These are phyloP conservation scores for Angomonas desouzai DNA, from an alignment of 208 protist genomes.

Conservation along the genomic window DNA sequence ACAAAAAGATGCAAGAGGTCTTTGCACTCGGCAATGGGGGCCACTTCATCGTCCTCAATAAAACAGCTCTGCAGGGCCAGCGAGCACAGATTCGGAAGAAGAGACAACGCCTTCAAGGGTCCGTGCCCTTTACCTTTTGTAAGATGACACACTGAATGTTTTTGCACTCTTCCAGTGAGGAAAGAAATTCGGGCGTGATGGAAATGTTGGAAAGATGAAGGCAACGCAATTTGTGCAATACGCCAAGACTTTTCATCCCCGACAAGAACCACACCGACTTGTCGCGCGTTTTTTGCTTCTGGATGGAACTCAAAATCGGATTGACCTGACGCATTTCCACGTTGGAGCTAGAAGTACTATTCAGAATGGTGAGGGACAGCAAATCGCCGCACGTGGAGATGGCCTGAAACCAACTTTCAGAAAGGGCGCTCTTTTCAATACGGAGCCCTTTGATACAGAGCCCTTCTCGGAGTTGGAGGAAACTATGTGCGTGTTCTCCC, in stretches of 20 bases:
- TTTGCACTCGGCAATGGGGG: slow-evolving; percentile 30
- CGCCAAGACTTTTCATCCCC: slow-evolving; percentile 48
- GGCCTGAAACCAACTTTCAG: slow-evolving; percentile 58
- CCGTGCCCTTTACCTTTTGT: slow-evolving; percentile 47
- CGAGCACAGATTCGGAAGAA: slow-evolving; percentile 33
- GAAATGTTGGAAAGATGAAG: slow-evolving; percentile 56
- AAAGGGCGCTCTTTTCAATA: slow-evolving; percentile 41
- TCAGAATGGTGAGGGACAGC: slow-evolving; percentile 39
- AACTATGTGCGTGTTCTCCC: slow-evolving; percentile 35
- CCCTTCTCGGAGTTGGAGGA: slow-evolving; percentile 36
- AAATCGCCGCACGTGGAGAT: slow-evolving; percentile 54
- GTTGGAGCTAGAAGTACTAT: slow-evolving; percentile 47
- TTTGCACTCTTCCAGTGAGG: slow-evolving; percentile 35
- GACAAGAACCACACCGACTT: slow-evolving; percentile 61
- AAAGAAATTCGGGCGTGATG: slow-evolving; percentile 45
- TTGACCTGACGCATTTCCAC: slow-evolving; percentile 53
- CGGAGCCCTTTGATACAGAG: slow-evolving; percentile 49
- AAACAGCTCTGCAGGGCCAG: slow-evolving; percentile 44
- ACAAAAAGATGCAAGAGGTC: slow-evolving; percentile 47
- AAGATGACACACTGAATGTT: slow-evolving; percentile 61
- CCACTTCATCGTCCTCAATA: slow-evolving; percentile 52
- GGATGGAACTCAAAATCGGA: slow-evolving; percentile 48
- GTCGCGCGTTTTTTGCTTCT: neutral
- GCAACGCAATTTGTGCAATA: slow-evolving; percentile 51
- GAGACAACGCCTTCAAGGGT: slow-evolving; percentile 47